phyloP scores from a whole-genome alignment of 805 yeast species.

The Teunomyces panamensis region DNA sequence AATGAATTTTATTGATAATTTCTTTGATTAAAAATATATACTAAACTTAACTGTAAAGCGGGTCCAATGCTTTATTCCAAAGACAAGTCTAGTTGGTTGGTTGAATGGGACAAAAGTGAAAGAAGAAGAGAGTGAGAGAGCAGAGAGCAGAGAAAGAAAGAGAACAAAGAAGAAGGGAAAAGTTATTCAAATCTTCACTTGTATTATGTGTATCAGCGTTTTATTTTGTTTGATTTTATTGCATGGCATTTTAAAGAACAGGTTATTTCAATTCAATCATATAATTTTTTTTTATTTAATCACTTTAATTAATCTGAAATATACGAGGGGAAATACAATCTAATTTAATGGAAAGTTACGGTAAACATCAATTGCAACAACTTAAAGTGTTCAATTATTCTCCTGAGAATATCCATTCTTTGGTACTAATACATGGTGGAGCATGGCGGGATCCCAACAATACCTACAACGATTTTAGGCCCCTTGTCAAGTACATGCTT shows the following conservation, averaged over 20 bases:
- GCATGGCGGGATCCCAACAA: conserved; percentile 78
- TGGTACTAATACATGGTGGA: conserved; percentile 79
- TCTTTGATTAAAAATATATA: conserved; percentile 4
- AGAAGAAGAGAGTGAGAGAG: not conserved
- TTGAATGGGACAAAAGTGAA: not conserved
- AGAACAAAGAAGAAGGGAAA: too few species aligned
- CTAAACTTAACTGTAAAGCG: conserved; percentile 2
- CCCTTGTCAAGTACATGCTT: conserved; percentile 17
- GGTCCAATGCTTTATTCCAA: not conserved
- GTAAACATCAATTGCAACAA: conserved; percentile 30
- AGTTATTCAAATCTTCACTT: not conserved
- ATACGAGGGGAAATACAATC: not conserved
- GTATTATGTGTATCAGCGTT: not conserved
- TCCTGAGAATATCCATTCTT: conserved; percentile 15
- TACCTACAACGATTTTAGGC: conserved; percentile 54
- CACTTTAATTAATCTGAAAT: not conserved
- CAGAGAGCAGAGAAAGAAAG: too few species aligned
- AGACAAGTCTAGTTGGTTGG: not conserved
- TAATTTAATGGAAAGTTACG: conserved; percentile 19
- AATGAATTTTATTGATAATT: conserved; percentile 4
- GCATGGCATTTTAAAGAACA: not conserved
- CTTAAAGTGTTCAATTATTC: conserved; percentile 24
- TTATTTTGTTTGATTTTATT: not conserved
- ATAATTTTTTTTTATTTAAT: not conserved
- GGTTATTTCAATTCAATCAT: not conserved